Base-by-base conservation (phyloP, 2,329 filamentous ascomycete species). In the Aureobasidium vineae region DNA sequence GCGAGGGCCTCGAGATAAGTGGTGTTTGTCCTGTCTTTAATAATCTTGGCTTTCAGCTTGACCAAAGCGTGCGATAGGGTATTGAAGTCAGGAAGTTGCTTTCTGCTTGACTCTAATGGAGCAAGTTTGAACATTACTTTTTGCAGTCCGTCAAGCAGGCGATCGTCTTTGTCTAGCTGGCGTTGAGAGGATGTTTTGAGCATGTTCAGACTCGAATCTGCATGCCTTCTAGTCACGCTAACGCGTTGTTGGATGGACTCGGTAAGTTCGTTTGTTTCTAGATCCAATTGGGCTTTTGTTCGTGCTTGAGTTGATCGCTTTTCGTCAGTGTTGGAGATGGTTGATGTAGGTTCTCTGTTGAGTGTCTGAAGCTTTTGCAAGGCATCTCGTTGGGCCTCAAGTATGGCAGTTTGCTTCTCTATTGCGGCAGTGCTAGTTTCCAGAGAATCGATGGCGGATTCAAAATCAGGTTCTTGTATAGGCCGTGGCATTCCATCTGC, bases 381-480 rank as follows among this genome's bases (percentile, higher is more conserved):
- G 11, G 87, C 86, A 70, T 85, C 83, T 68, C 86, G 85, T 74
- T 91, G 88, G 60, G 83, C 80, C 66, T 83, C 82, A 21, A 91
- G 74, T 0, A 83, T 79, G 72, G 86, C 84, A 33, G 83, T 87
- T 72, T 91, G 88, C 74, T 84, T 84, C 68, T 84, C 81, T 33
- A 91, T 89, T 21, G 82, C 83, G 21, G 82, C 82, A 0, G 89
- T 90, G 1, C 88, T 90, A 43, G 80, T 80, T 67, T 85, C 82
- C n/a, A 92, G 79, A 63, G 88, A 84, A 3, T 84, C 81, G 59
- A 90, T 86, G 19, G 89, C 88, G 47, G 79, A 75, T 63, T 80
- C 80, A 65, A 91, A 79, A 61, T 90, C 86, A 31, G 83, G 78
- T 66, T 90, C 87, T 16, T 80, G 77, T 53, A 89, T 75, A 5